phyloP scores from a whole-genome alignment of 495 filamentous ascomycete species.

The Pyronema domesticum region DNA sequence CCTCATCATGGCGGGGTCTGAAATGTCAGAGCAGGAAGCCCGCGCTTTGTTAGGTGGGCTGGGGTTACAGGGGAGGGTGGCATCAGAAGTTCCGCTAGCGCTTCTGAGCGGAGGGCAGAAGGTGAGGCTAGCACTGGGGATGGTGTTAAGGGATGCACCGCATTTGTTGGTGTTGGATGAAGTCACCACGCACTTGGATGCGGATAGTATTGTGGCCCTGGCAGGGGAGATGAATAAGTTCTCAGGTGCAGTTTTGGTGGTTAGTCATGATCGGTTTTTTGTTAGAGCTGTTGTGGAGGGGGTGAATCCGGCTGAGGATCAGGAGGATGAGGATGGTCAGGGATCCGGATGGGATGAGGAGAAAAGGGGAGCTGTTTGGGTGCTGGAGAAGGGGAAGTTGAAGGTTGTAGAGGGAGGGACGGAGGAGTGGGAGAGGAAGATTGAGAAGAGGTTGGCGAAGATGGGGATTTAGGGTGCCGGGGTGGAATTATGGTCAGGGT shows the following conservation, averaged over 20 bases:
- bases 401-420: constrained; percentile 40
- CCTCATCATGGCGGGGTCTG: constrained; percentile 34
- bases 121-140: constrained; percentile 5
- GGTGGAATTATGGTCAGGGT: neutral
- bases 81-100: constrained; percentile 48
- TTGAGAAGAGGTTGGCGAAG: constrained; percentile 37
- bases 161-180: constrained; percentile 67
- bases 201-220: constrained; percentile 54
- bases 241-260: constrained; percentile 51
- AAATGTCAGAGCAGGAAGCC: constrained; percentile 43
- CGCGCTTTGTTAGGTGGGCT: constrained; percentile 44
- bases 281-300: constrained; percentile 52
- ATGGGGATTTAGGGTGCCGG: neutral
- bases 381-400: constrained; percentile 40
- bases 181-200: constrained; percentile 71
- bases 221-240: constrained; percentile 44
- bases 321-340: constrained; percentile 31
- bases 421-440: constrained; percentile 42
- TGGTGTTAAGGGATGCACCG: constrained; percentile 41
- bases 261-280: constrained; percentile 66
- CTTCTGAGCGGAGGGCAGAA: constrained; percentile 61
- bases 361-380: constrained; percentile 40
- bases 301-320: constrained; percentile 34
- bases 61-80: constrained; percentile 46
- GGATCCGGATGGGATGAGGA: constrained; percentile 30